These are phyloP conservation scores for Cucumis cinereus DNA, from an alignment of 306 rosid species.

Conservation along the genomic window DNA sequence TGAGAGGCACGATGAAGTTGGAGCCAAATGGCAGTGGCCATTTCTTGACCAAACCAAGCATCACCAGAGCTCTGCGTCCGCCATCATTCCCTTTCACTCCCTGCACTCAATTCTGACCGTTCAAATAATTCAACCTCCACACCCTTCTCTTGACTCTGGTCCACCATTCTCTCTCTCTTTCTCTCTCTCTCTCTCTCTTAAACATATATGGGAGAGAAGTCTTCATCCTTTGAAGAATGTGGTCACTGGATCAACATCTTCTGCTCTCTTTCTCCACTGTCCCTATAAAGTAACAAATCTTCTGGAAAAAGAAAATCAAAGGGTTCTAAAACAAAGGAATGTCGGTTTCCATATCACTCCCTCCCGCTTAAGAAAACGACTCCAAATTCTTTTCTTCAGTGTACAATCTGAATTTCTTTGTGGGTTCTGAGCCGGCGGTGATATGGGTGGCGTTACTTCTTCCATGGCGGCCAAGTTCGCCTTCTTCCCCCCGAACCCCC, in stretches of 20 bases:
- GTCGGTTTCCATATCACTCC: constrained; percentile 24
- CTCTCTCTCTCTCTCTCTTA: neutral
- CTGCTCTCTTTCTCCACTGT: constrained; percentile 6
- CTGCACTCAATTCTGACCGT: neutral
- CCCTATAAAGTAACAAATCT: constrained; percentile 22
- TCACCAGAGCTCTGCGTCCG: constrained; percentile 1
- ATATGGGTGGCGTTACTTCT: constrained; percentile 63
- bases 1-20: neutral
- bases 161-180: neutral
- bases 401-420: neutral
- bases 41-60: neutral
- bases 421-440: neutral
- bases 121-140: neutral
- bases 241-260: neutral
- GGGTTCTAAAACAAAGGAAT: constrained; percentile 9
- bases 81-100: neutral
- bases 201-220: neutral
- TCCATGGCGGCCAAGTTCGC: constrained; percentile 72
- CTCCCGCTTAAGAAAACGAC: neutral
- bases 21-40: neutral
- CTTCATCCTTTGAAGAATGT: neutral
- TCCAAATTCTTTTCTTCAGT: neutral
- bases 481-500: constrained; percentile 59
- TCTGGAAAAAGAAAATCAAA: constrained; percentile 16
- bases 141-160: neutral